Evolutionary conservation across 345 rosid genomes (phyloP).

Genomic region (Fremontodendron californicum): DNA sequence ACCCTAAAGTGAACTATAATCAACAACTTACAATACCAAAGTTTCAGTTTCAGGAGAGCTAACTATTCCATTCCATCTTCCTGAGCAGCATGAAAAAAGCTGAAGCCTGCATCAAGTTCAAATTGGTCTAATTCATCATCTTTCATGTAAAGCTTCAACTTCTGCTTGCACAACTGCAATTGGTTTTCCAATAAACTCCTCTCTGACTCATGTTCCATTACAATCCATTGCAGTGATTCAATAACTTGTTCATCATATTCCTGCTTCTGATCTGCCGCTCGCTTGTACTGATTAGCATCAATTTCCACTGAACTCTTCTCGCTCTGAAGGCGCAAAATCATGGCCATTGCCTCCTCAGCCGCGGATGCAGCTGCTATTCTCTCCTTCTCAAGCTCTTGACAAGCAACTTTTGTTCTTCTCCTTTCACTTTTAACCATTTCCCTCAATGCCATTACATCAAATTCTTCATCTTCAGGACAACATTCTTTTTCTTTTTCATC

Average conservation of each 20-base stretch:
- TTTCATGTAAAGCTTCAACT: slow-evolving; percentile 20
- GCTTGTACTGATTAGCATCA: slow-evolving; percentile 52
- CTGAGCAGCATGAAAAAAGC: slow-evolving; percentile 10
- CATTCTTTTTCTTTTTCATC: slow-evolving; percentile 27
- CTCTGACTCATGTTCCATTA: slow-evolving; percentile 44
- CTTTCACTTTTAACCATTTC: slow-evolving; percentile 59
- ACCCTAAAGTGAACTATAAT: neutral
- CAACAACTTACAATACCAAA: slow-evolving; percentile 8
- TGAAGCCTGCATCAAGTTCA: slow-evolving; percentile 17
- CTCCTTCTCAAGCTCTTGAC: slow-evolving; percentile 66
- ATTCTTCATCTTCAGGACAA: slow-evolving; percentile 50
- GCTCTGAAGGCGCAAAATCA: slow-evolving; percentile 71
- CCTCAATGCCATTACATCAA: slow-evolving; percentile 49
- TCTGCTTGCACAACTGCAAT: slow-evolving; percentile 25
- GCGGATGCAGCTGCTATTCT: slow-evolving; percentile 70
- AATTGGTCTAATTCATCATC: slow-evolving; percentile 28
- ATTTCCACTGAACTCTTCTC: slow-evolving; percentile 60
- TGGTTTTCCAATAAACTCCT: slow-evolving; percentile 30
- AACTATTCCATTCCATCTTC: slow-evolving; percentile 22
- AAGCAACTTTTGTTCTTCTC: slow-evolving; percentile 36
- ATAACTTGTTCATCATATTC: slow-evolving; percentile 53
- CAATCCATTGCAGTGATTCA: slow-evolving; percentile 52
- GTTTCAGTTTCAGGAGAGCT: slow-evolving; percentile 21
- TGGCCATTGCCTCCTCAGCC: slow-evolving; percentile 75
- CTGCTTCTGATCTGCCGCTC: slow-evolving; percentile 56